Evolutionary conservation across 306 rosid genomes (phyloP).

Genomic region (Pueraria montana): DNA sequence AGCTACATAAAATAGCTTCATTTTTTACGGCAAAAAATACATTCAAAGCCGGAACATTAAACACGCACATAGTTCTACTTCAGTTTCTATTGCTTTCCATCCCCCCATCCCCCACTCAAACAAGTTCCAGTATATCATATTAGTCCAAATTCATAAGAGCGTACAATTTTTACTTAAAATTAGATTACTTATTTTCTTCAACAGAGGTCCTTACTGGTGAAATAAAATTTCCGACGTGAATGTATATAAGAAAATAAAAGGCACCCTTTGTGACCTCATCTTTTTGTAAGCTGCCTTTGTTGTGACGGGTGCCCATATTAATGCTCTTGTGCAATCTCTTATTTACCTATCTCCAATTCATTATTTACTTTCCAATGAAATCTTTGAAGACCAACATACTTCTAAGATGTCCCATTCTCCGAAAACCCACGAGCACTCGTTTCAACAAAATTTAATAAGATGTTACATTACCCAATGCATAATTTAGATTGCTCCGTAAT

Average conservation of each 20-base stretch:
- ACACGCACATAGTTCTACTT: too few relatives aligned
- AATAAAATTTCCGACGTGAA: too few relatives aligned
- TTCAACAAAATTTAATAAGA: slow-evolving; percentile 59
- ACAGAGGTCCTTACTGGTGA: too few relatives aligned
- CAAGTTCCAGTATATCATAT: too few relatives aligned
- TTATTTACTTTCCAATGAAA: slow-evolving; percentile 77
- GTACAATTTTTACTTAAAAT: too few relatives aligned
- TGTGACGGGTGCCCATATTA: slow-evolving; percentile 50
- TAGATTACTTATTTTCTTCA: too few relatives aligned
- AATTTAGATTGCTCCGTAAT: slow-evolving; percentile 62
- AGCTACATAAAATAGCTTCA: too few relatives aligned
- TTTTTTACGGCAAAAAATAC: too few relatives aligned
- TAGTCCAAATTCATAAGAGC: too few relatives aligned
- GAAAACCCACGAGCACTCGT: slow-evolving; percentile 97
- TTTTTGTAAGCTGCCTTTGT: slow-evolving; percentile 36
- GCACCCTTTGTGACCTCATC: slow-evolving; percentile 33
- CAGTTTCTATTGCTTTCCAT: too few relatives aligned
- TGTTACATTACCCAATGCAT: slow-evolving; percentile 66
- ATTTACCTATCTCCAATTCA: slow-evolving; percentile 49
- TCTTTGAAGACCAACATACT: slow-evolving; percentile 98
- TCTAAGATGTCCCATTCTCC: slow-evolving; percentile 89
- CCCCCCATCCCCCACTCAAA: too few relatives aligned
- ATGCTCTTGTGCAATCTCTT: slow-evolving; percentile 48
- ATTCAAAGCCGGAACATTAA: too few relatives aligned
- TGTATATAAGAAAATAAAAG: slow-evolving; percentile 11